Conservation (phyloP, 805 yeast genomes). For the Cyberlindnera euphorbiae region DNA sequence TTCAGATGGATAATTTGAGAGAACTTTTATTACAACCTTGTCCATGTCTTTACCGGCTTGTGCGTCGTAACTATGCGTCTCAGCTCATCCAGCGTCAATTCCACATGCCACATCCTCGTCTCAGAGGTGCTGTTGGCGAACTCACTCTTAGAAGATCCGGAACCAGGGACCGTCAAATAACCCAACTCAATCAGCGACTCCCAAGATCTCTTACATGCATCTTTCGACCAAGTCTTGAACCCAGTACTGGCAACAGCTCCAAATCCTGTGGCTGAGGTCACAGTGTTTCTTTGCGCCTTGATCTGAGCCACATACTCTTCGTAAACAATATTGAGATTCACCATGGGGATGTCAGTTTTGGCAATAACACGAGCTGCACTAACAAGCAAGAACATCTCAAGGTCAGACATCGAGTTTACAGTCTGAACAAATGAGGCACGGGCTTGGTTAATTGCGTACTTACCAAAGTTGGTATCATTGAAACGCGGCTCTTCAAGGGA, state of each 20-base stretch:
- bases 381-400: constrained; percentile 67
- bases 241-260: constrained; percentile 29
- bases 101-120: constrained; percentile 26
- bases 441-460: constrained; percentile 26
- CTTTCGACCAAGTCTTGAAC: constrained; percentile 55
- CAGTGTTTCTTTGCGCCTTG: constrained; percentile 36
- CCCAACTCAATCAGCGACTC: constrained; percentile 43
- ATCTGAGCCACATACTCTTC: constrained; percentile 67
- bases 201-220: constrained; percentile 68
- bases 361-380: constrained; percentile 69
- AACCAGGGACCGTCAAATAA: constrained; percentile 17
- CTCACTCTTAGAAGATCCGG: constrained; percentile 4
- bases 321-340: constrained; percentile 73
- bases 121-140: constrained; percentile 19
- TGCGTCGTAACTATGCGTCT: constrained; percentile 14
- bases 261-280: constrained; percentile 22
- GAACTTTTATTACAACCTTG: too few relatives aligned
- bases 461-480: constrained; percentile 21
- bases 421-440: constrained; percentile 23
- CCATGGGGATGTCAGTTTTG: constrained; percentile 50
- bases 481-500: constrained; percentile 24
- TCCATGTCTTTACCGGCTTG: constrained; percentile 23
- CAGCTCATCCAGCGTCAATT: constrained; percentile 24
- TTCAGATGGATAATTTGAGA: too few relatives aligned
- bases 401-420: constrained; percentile 49